Evolutionary conservation across 2,329 filamentous ascomycete species (phyloP), one percentile per base, ranked within the genome.

Genomic region (Shiraia bambusicola): DNA sequence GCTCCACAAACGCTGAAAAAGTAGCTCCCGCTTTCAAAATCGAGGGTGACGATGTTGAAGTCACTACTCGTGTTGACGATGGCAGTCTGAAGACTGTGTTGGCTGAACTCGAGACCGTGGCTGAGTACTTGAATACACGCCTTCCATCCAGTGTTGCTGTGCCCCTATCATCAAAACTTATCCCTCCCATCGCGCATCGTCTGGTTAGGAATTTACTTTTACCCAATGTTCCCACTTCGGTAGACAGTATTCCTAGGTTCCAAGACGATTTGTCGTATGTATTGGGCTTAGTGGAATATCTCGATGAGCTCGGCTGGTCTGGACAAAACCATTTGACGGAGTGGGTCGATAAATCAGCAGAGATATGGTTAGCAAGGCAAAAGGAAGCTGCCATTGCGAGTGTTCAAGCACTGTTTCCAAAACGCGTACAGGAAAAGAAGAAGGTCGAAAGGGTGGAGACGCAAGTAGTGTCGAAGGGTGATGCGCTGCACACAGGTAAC

Each of bases 361-460:
- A 82, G 42, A 83, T 89, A 17, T 98, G 93, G 93, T 77, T 97
- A 11, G 81, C 81, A 2, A 92, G 89, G 63, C 86, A 90, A 52
- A 83, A 87, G 58, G 90, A 95, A 58, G 82, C 79, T 25, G 84
- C 88, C 0, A 76, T 98, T 16, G 85, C 91, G 47, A 78, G 80
- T 25, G 82, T 94, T 10, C 82, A 93, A 16, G 78, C 71, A 14
- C 79, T 85, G 32, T 76, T 96, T 2, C 77, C 82, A 3, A 72
- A 73, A 37, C 87, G 86, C 7, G 77, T 92, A 28, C 83, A 84
- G 7, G 69, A 76, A 17, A 77, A 84, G 11, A 86, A 81, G 53
- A 76, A 79, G 32, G 90, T 95, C 1, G 90, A 96, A 65, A 82
- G 87, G 56, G 76, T 94, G 1, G 92, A 97, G 67, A 94, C 84